Base-by-base conservation (phyloP, 345 rosid genomes). In the Trapa bicornis region DNA sequence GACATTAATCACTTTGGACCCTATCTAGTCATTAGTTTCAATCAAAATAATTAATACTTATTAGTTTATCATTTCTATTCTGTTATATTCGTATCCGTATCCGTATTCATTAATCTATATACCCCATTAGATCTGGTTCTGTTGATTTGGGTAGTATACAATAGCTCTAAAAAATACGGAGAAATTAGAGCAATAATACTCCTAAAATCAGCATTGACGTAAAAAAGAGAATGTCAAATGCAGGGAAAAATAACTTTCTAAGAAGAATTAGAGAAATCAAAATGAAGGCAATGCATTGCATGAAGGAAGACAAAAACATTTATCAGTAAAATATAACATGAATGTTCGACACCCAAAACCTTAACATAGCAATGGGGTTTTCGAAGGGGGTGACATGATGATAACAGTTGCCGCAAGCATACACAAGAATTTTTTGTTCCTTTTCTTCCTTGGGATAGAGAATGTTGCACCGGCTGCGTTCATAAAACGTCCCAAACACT, bases 391-490 rank as follows among this genome's bases (percentile, higher is more conserved):
- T 41, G 37, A 80, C 84, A 76, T 80, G 81, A 70, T 80, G 83
- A 47, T 82, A 80, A 61, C 86, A 82, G 65, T 80, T 82, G 45
- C 83, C 83, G 76, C 83, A 82, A 57, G 86, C 83, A 60, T 71
- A 82, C 45, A 79, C 74, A 5, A 79, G 81, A 42, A 75, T 66
- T 71, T 75, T 82, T 66, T 73, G 69, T 0, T 75, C 76, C 66
- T 45, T 75, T n/a, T 79, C 81, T 50, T 82, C 86, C 74, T 80
- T 79, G 33, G 80, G 83, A 60, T 79, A 82, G 6, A 82, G 75
- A 61, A 82, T 82, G 61, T 82, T 82, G 81, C 35, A 8, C 62
- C 14, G 29, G 6, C 63, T 2, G 37, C 36, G 36, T 8, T 15
- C 37, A 58, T 9, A 29, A 32, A 15, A n/a, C 16, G 35, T 5